These are phyloP conservation scores for Camptophora hylomeconis DNA, from an alignment of 2,329 filamentous ascomycete genomes.

Conservation along the genomic window DNA sequence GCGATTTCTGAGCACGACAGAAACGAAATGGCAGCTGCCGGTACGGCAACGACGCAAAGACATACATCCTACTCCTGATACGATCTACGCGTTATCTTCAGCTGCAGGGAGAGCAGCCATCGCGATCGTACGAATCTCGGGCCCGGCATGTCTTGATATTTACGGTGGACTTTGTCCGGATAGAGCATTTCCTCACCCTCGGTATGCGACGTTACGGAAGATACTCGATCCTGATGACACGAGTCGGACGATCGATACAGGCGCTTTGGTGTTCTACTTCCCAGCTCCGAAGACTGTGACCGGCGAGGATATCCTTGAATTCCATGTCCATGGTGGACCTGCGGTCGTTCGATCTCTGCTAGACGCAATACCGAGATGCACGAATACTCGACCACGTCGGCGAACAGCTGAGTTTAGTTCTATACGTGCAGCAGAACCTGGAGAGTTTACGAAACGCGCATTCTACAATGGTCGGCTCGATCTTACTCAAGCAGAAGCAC, in stretches of 20 bases:
- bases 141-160: constrained; percentile 59
- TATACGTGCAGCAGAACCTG: constrained; percentile 73
- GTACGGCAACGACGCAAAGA: constrained; percentile 2
- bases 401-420: constrained; percentile 1
- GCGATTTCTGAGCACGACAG: too few relatives aligned
- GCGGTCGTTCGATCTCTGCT: constrained; percentile 83
- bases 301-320: constrained; percentile 80
- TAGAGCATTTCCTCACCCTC: constrained; percentile 41
- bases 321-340: constrained; percentile 86
- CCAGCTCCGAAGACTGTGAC: constrained; percentile 71
- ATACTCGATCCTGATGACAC: constrained; percentile 46
- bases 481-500: constrained; percentile 64
- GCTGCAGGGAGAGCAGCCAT: constrained; percentile 78
- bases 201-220: constrained; percentile 58
- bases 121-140: constrained; percentile 78
- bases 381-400: constrained; percentile 2
- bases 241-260: constrained; percentile 52
- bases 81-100: constrained; percentile 87
- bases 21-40: too few relatives aligned
- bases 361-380: constrained; percentile 50
- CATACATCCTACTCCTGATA: constrained; percentile 27
- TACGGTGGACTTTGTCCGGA: constrained; percentile 50
- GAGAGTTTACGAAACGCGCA: constrained; percentile 86
- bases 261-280: constrained; percentile 72
- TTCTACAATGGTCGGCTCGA: constrained; percentile 80